These are phyloP conservation scores for Skeletonema costatum DNA, from an alignment of 108 stramenopile genomes.

Conservation along the genomic window DNA sequence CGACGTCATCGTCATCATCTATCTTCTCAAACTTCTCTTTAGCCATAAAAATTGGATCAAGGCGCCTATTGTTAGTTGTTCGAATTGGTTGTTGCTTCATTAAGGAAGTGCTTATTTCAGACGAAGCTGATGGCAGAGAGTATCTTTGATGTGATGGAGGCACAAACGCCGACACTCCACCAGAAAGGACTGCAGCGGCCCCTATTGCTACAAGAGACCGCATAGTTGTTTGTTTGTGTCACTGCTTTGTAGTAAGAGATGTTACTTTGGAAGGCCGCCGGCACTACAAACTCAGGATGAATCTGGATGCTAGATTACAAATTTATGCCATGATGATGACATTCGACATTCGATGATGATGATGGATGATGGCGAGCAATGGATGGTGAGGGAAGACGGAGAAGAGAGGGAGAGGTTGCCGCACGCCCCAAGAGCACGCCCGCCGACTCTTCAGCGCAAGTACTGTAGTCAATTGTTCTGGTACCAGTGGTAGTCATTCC, in stretches of 20 bases:
- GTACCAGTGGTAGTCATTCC: no score
- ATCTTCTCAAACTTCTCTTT: constrained; percentile 28
- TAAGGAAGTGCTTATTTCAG: not conserved
- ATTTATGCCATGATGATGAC: no score
- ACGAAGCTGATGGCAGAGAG: not conserved
- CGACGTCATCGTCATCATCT: constrained; percentile 67
- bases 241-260: not conserved
- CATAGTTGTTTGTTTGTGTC: not conserved
- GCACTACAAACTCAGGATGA: no score
- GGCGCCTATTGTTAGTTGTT: not conserved
- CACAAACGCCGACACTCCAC: constrained; percentile 1
- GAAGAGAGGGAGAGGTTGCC: no score
- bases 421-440: no score
- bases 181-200: constrained; percentile 2
- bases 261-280: not conserved
- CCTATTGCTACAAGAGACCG: not conserved
- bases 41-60: not conserved
- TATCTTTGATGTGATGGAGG: not conserved
- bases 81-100: not conserved
- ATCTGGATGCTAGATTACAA: no score
- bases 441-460: no score
- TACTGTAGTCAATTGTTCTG: no score
- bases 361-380: no score
- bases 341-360: no score
- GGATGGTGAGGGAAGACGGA: no score